Conservation (phyloP, 2,329 filamentous ascomycete species). For the Pseudonectria buxi region DNA sequence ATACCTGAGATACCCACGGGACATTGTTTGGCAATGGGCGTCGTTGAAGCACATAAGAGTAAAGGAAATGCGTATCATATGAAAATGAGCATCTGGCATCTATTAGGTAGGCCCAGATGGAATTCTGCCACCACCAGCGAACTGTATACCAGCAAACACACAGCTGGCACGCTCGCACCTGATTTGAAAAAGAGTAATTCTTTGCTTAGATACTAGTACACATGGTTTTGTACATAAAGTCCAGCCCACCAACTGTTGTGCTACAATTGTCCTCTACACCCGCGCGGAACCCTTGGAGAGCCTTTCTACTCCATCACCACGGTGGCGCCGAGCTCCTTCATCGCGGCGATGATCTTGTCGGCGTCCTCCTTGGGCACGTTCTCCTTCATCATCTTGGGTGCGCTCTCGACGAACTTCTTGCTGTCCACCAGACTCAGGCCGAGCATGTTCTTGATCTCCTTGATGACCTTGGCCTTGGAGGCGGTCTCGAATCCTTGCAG, state of each 20-base stretch:
- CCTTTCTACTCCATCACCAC: constrained; percentile 76
- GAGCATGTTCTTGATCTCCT: constrained; percentile 96
- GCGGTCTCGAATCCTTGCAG: constrained; percentile 80
- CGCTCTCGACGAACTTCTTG: constrained; percentile 99
- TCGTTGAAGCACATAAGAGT: no score
- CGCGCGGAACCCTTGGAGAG: constrained; percentile 9
- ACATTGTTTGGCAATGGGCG: no score
- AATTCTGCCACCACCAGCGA: neutral
- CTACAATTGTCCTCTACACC: constrained; percentile 15
- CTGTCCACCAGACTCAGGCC: constrained; percentile 95
- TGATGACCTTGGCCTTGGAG: constrained; percentile 98
- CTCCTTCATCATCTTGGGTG: constrained; percentile 98
- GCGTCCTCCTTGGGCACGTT: constrained; percentile 97
- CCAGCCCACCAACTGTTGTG: constrained; percentile 26
- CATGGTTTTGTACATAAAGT: constrained; percentile 33
- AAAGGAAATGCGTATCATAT: no score
- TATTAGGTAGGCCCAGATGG: no score
- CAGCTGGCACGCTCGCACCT: neutral
- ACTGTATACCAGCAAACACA: neutral
- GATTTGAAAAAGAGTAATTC: constrained; percentile 14
- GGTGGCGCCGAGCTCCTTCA: constrained; percentile 89
- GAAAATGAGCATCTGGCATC: no score
- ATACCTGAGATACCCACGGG: no score
- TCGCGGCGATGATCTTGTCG: constrained; percentile 92
- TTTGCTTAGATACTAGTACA: constrained; percentile 32